These are phyloP conservation scores for Hydnomerulius pinastri DNA, from an alignment of 768 basidiomycete genomes.

Conservation along the genomic window DNA sequence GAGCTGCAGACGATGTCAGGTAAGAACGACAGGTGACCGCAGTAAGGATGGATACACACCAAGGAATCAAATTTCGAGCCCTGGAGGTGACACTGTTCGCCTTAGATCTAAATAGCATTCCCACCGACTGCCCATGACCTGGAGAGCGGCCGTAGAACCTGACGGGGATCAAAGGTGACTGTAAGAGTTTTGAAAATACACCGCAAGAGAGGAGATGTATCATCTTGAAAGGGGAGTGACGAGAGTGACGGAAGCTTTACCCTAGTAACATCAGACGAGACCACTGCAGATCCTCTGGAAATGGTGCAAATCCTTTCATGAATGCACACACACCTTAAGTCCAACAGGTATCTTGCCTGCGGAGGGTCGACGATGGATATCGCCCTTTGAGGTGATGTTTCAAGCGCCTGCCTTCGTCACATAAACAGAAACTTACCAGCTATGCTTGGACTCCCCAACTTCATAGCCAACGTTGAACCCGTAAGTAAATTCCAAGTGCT, in stretches of 20 bases:
- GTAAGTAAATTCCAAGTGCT: no score
- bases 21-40: no score
- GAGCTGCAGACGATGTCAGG: no score
- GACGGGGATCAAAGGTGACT: slow-evolving; percentile 5
- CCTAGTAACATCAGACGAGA: not conserved
- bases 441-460: not conserved
- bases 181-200: not conserved
- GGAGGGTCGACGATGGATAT: not conserved
- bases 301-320: not conserved
- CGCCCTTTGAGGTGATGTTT: slow-evolving; percentile 1
- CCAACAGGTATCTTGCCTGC: slow-evolving; percentile 7
- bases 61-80: no score
- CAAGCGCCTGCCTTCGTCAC: slow-evolving; percentile 9
- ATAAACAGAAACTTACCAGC: slow-evolving; percentile 12
- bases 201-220: not conserved
- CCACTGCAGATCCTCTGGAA: slow-evolving; percentile 12
- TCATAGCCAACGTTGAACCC: no score
- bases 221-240: not conserved
- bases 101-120: slow-evolving; percentile 11
- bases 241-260: not conserved
- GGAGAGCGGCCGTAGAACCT: not conserved
- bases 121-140: not conserved
- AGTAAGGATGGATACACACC: not conserved
- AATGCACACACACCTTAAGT: slow-evolving; percentile 5
- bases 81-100: no score